Evolutionary conservation across 768 basidiomycete species (phyloP).

Genomic region (Xerocomellus chrysenteron): DNA sequence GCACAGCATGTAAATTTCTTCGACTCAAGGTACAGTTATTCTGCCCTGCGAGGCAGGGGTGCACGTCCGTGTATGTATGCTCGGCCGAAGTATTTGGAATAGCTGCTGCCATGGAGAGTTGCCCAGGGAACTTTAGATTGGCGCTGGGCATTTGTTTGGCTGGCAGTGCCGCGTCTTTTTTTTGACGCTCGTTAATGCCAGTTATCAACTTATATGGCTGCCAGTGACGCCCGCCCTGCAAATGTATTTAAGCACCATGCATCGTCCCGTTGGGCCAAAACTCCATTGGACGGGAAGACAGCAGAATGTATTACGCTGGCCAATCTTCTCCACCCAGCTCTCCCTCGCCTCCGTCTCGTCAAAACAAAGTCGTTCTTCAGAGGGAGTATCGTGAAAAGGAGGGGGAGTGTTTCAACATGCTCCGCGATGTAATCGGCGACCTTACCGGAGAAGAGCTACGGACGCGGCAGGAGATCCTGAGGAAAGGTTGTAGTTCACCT

Average conservation of each 20-base stretch:
- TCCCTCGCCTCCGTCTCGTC: neutral
- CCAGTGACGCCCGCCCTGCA: neutral
- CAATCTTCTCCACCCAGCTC: neutral
- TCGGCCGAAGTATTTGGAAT: no score
- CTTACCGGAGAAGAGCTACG: conserved; percentile 10
- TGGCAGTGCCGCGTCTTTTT: no score
- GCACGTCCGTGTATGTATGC: no score
- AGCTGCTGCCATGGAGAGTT: no score
- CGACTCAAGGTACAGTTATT: no score
- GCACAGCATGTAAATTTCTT: no score
- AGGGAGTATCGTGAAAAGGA: conserved; percentile 26
- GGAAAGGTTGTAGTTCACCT: conserved; percentile 9
- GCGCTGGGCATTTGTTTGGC: no score
- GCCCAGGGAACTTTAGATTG: no score
- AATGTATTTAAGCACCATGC: neutral
- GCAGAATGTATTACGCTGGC: neutral
- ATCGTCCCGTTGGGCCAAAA: neutral
- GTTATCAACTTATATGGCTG: no score
- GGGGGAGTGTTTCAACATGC: conserved; percentile 13
- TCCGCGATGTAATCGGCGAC: conserved; percentile 14
- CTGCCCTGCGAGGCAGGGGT: no score
- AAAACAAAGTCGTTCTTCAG: conserved; percentile 14
- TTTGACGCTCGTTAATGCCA: neutral
- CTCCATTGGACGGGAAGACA: neutral
- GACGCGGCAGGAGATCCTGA: conserved; percentile 21